Evolutionary conservation across 1,284 basidiomycete species (phyloP).

Genomic region (Stereum hirsutum): DNA sequence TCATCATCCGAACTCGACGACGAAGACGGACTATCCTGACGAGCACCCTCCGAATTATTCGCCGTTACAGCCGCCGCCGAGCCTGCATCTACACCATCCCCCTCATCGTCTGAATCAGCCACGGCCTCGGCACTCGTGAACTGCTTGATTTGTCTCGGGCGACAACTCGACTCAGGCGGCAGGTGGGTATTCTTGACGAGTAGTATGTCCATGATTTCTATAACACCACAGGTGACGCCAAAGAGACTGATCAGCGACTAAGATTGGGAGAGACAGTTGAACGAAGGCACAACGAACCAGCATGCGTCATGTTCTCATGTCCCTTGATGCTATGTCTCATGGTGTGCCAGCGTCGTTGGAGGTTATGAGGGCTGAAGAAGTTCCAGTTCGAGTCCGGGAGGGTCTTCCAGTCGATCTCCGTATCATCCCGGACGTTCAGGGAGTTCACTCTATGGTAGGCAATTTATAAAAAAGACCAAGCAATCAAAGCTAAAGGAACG

Average conservation of each 20-base stretch:
- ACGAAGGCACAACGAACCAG: slow-evolving; percentile 33
- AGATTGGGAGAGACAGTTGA: slow-evolving; percentile 6
- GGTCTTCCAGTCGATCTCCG: slow-evolving; percentile 78
- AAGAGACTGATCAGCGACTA: neutral
- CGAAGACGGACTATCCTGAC: too few relatives aligned
- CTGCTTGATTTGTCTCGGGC: slow-evolving; percentile 34
- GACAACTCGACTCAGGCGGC: slow-evolving; percentile 26
- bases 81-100: slow-evolving; percentile 3
- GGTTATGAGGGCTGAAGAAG: slow-evolving; percentile 68
- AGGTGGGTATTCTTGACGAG: slow-evolving; percentile 58
- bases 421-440: slow-evolving; percentile 65
- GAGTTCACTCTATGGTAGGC: slow-evolving; percentile 49
- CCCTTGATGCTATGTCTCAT: slow-evolving; percentile 70
- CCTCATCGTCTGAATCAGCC: slow-evolving; percentile 24
- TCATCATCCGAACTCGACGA: too few relatives aligned
- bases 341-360: slow-evolving; percentile 70
- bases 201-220: slow-evolving; percentile 76
- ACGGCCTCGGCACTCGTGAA: slow-evolving; percentile 48
- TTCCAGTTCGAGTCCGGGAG: slow-evolving; percentile 70
- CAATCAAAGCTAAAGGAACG: neutral
- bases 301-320: slow-evolving; percentile 67
- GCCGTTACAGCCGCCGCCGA: too few relatives aligned
- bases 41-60: too few relatives aligned
- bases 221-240: neutral
- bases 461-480: slow-evolving; percentile 2